Evolutionary conservation across 208 protist species (phyloP).

Genomic region (Leptomonas seymouri): DNA sequence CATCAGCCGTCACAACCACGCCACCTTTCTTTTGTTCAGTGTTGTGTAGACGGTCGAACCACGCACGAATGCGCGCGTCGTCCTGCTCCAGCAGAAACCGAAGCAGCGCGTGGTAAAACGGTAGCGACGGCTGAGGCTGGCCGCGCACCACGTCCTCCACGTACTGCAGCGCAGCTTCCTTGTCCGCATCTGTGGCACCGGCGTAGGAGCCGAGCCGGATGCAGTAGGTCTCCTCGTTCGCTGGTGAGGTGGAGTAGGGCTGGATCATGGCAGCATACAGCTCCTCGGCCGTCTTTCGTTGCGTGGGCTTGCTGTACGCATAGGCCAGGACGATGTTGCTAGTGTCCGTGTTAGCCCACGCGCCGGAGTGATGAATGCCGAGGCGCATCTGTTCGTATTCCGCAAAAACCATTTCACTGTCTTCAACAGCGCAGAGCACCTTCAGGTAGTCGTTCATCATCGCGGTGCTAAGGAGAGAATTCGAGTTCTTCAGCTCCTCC

Average conservation of each 20-base stretch:
- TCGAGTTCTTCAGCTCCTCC: slow-evolving; percentile 36
- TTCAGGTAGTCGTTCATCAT: slow-evolving; percentile 82
- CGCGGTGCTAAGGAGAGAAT: slow-evolving; percentile 49
- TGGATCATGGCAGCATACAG: slow-evolving; percentile 28
- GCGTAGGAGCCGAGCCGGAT: slow-evolving; percentile 60
- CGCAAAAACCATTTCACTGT: slow-evolving; percentile 31
- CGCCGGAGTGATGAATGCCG: slow-evolving; percentile 67
- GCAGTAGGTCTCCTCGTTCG: slow-evolving; percentile 77
- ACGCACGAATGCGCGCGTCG: slow-evolving; percentile 45
- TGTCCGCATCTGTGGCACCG: slow-evolving; percentile 30
- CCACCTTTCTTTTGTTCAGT: not conserved
- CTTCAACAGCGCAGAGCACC: slow-evolving; percentile 66
- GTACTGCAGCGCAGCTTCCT: slow-evolving; percentile 33
- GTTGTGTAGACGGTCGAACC: slow-evolving; percentile 55
- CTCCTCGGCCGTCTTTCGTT: slow-evolving; percentile 20
- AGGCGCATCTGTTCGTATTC: slow-evolving; percentile 73
- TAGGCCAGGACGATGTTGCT: slow-evolving; percentile 72
- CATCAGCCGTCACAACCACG: slow-evolving; percentile 24
- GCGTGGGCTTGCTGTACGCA: slow-evolving; percentile 37
- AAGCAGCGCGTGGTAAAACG: slow-evolving; percentile 63
- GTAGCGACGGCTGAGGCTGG: slow-evolving; percentile 20
- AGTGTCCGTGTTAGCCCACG: slow-evolving; percentile 65
- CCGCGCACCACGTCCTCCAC: slow-evolving; percentile 21
- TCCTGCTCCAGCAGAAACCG: slow-evolving; percentile 44
- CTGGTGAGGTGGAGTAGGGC: slow-evolving; percentile 43